A percentile compares a stretch with the other conserved stretches of the same genome.
Evolutionary conservation across 2,329 filamentous ascomycete genomes (phyloP).

Genomic region (Trichoderma sp.): DNA sequence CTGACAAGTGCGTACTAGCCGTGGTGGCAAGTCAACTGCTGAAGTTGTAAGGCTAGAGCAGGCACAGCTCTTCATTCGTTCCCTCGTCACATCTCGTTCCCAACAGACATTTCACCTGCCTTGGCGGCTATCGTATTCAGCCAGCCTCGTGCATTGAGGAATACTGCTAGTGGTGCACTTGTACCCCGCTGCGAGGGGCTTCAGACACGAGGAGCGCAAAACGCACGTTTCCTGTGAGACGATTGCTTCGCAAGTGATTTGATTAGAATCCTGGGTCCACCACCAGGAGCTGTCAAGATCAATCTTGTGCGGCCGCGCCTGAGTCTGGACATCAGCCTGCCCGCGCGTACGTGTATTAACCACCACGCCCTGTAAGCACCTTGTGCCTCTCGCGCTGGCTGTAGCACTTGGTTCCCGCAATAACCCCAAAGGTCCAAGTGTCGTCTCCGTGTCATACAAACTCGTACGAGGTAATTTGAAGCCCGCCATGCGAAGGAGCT

Average conservation of each 20-base stretch:
- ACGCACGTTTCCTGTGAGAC: slow-evolving; percentile 13
- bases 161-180: slow-evolving; percentile 5
- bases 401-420: not conserved
- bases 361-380: slow-evolving; percentile 9
- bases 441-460: not conserved
- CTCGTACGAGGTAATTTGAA: slow-evolving; percentile 17
- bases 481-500: slow-evolving; percentile 2
- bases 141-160: slow-evolving; percentile 16
- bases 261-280: slow-evolving; percentile 15
- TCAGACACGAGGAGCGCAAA: slow-evolving; percentile 11
- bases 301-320: slow-evolving; percentile 18
- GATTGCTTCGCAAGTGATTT: slow-evolving; percentile 1
- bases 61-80: not conserved
- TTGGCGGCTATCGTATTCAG: slow-evolving; percentile 8
- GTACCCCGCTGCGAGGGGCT: not conserved
- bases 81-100: not conserved
- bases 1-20: not conserved
- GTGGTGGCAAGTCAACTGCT: not conserved
- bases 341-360: not conserved
- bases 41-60: not conserved
- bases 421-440: not conserved
- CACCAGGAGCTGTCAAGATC: slow-evolving; percentile 19
- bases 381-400: not conserved
- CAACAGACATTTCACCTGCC: not conserved
- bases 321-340: slow-evolving; percentile 5